phyloP scores from a whole-genome alignment of 768 basidiomycete genomes.

The Xerocomellus amylosporus region DNA sequence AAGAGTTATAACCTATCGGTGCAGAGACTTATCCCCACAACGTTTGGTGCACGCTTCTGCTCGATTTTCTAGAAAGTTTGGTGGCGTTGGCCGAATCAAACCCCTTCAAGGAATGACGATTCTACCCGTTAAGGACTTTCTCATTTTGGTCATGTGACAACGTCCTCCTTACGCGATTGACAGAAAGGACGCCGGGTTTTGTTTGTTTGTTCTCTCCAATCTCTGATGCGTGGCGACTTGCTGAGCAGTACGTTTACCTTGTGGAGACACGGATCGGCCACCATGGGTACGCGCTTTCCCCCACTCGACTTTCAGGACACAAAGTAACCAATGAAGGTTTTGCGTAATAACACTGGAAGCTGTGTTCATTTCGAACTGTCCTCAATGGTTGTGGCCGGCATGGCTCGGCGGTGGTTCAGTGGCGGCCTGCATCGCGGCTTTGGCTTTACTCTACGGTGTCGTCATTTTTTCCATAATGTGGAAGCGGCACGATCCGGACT shows the following conservation, averaged over 20 bases:
- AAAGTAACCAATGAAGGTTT: slow-evolving; percentile 1
- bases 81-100: no score
- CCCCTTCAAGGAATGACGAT: no score
- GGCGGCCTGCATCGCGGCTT: background rate
- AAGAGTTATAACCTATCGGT: no score
- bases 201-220: background rate
- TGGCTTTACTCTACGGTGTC: slow-evolving; percentile 10
- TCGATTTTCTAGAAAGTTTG: no score
- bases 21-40: no score
- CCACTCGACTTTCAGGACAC: slow-evolving; percentile 11
- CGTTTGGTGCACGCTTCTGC: no score
- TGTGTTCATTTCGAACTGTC: slow-evolving; percentile 1
- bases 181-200: background rate
- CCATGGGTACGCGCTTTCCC: background rate
- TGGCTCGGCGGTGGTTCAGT: slow-evolving; percentile 1
- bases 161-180: background rate
- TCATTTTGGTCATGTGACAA: slow-evolving; percentile 10
- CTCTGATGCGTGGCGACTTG: slow-evolving; percentile 3
- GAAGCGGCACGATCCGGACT: background rate
- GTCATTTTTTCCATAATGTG: slow-evolving; percentile 17
- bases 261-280: background rate
- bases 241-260: background rate
- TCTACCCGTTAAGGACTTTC: no score
- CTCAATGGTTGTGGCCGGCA: background rate
- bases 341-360: background rate